These are phyloP conservation scores for Pyrenochaeta sp. DNA, from an alignment of 2,329 filamentous ascomycete genomes.

Conservation along the genomic window DNA sequence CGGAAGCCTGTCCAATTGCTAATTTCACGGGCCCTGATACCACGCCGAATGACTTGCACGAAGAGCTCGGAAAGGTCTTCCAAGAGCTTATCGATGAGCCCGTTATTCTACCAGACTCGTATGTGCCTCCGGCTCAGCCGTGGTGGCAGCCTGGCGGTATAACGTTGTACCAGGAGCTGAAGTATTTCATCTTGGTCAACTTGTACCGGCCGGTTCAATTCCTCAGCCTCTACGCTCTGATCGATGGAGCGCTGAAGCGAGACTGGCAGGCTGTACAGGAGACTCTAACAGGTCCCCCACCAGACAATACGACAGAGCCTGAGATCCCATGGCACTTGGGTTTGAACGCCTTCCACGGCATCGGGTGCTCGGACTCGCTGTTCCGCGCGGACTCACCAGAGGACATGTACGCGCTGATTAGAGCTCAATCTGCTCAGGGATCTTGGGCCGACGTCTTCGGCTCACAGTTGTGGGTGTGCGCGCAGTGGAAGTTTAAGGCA, in stretches of 20 bases:
- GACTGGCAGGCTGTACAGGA: constrained; percentile 10
- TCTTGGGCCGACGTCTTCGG: constrained; percentile 17
- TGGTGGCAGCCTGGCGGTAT: constrained; percentile 21
- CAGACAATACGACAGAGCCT: constrained; percentile 8
- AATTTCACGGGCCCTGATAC: constrained; percentile 20
- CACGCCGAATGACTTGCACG: constrained; percentile 15
- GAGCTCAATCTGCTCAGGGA: constrained; percentile 18
- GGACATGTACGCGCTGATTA: constrained; percentile 16
- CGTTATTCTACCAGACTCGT: constrained; percentile 17
- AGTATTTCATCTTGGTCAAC: constrained; percentile 7
- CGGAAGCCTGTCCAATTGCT: constrained; percentile 15
- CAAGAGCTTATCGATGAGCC: constrained; percentile 21
- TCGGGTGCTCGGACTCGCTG: constrained; percentile 15
- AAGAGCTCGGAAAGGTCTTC: constrained; percentile 12
- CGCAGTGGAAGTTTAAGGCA: constrained; percentile 25
- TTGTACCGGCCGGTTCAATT: constrained; percentile 12
- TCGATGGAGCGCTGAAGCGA: constrained; percentile 7
- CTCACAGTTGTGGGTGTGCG: constrained; percentile 20
- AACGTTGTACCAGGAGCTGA: constrained; percentile 10
- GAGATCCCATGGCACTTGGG: constrained; percentile 18
- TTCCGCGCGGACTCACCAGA: constrained; percentile 21
- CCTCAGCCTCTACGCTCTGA: neutral
- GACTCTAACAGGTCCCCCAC: neutral
- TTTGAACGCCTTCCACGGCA: constrained; percentile 19
- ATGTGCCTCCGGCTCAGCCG: neutral